These are phyloP conservation scores for Aristolochia fimbriata DNA, from an alignment of 164 flowering plant species.

Conservation along the genomic window DNA sequence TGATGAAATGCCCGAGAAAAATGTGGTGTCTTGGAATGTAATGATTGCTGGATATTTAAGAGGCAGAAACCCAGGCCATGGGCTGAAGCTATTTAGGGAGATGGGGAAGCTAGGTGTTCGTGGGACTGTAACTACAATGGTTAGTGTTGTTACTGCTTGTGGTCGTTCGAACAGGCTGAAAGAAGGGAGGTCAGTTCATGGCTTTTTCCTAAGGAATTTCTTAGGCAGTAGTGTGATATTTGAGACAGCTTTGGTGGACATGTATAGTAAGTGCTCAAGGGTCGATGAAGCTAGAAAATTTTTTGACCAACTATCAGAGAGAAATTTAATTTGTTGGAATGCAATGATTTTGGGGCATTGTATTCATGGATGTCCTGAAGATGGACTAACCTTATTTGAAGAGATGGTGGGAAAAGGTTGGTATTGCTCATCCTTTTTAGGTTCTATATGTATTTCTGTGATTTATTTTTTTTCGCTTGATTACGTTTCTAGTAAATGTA, in stretches of 20 bases:
- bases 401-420: conserved; percentile 24
- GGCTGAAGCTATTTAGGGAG: conserved; percentile 49
- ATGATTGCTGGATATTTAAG: conserved; percentile 52
- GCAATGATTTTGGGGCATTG: conserved; percentile 70
- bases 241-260: conserved; percentile 48
- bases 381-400: conserved; percentile 43
- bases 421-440: not conserved
- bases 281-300: conserved; percentile 33
- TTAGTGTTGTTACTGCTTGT: conserved; percentile 44
- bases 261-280: conserved; percentile 58
- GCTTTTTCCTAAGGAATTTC: conserved; percentile 22
- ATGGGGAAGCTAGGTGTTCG: conserved; percentile 32
- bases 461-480: not conserved
- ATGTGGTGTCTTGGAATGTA: conserved; percentile 56
- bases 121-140: conserved; percentile 39
- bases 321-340: conserved; percentile 65
- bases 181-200: conserved; percentile 74
- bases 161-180: conserved; percentile 50
- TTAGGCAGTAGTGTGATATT: conserved; percentile 28
- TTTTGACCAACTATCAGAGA: conserved; percentile 34
- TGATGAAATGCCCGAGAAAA: conserved; percentile 51
- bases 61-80: conserved; percentile 43
- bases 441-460: not conserved
- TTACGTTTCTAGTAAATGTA: not conserved
- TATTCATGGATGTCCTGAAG: conserved; percentile 50